Evolutionary conservation across 495 filamentous ascomycete genomes (phyloP), one percentile per base, ranked within the genome.

Genomic region (Hypoxylon rickii): DNA sequence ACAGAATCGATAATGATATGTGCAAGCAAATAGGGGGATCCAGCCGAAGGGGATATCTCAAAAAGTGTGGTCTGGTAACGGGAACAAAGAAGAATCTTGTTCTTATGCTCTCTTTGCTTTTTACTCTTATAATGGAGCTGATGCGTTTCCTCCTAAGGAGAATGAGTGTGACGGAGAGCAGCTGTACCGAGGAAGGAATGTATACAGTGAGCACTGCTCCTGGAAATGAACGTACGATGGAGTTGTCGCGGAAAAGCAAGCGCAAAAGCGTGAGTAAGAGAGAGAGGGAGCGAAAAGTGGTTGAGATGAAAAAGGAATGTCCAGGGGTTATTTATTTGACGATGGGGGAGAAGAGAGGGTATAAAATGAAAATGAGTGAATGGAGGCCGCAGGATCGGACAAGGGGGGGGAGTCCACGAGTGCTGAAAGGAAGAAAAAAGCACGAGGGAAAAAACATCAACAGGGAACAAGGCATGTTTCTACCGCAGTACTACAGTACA

Each of bases 141-240:
- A 19, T 33, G 16, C 10, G 32, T 17, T 17, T 60, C 50, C 45
- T 53, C 37, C 20, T 39, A 4, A 54, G 33, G 22, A 55, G 59
- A 68, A 68, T 61, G 65, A 68, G 38, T 45, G 65, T 61, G 26
- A 44, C 16, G 46, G 44, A 58, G 44, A 58, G 63, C 51, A 64
- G 55, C 48, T 61, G 40, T 58, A 55, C 17, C 38, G 60, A 45
- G 49, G n/a, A 68, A 72, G 51, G 70, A 70, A 70, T 68, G 70
- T 64, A 67, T 64, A 62, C 55, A 57, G 65, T 64, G 71, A 73
- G 73, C 72, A 56, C 64, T 64, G 69, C 63, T 70, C 64, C 44
- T 65, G 57, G 68, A 76, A 62, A 68, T 47, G 69, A 74, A 72
- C 67, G 73, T 53, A 64, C 44, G 59, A 50, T 54, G 49, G 59